phyloP scores from a whole-genome alignment of 495 filamentous ascomycete genomes.

The Neohortaea acidophila region DNA sequence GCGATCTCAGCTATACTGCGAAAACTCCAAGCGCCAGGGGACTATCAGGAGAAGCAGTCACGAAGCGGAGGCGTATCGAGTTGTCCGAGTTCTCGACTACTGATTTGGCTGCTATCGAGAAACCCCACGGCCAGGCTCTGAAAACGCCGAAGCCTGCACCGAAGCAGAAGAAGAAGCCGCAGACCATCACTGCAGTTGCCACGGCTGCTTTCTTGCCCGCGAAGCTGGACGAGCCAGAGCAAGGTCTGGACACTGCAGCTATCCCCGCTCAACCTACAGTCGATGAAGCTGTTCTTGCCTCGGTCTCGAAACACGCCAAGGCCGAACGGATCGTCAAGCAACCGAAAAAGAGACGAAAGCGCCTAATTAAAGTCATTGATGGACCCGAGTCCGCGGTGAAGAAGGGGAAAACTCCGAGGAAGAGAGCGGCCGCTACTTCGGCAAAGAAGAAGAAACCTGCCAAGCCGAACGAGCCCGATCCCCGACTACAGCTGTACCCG shows the following conservation, averaged over 20 bases:
- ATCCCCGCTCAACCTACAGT: conserved; percentile 18
- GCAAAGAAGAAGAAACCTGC: conserved; percentile 31
- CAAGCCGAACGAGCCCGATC: conserved; percentile 31
- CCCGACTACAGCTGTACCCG: conserved; percentile 38
- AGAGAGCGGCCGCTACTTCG: conserved; percentile 25
- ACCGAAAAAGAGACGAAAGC: conserved; percentile 14
- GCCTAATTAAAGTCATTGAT: conserved; percentile 10
- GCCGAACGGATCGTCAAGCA: background rate
- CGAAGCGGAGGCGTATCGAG: conserved; percentile 16
- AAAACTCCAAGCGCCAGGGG: background rate
- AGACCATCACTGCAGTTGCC: conserved; percentile 70
- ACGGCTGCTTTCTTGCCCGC: conserved; percentile 52
- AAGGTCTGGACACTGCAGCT: background rate
- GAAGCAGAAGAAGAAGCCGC: conserved; percentile 32
- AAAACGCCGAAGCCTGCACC: background rate
- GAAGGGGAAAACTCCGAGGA: conserved; percentile 18
- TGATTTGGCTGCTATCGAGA: background rate
- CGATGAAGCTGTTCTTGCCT: background rate
- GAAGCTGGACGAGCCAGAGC: conserved; percentile 20
- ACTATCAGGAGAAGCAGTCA: conserved; percentile 2
- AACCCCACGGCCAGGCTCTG: background rate
- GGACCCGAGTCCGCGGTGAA: background rate
- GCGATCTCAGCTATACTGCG: background rate
- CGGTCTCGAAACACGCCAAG: background rate
- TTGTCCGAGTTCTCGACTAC: conserved; percentile 1